Evolutionary conservation across 2,329 filamentous ascomycete species (phyloP).

Genomic region (Fusarium foetens): DNA sequence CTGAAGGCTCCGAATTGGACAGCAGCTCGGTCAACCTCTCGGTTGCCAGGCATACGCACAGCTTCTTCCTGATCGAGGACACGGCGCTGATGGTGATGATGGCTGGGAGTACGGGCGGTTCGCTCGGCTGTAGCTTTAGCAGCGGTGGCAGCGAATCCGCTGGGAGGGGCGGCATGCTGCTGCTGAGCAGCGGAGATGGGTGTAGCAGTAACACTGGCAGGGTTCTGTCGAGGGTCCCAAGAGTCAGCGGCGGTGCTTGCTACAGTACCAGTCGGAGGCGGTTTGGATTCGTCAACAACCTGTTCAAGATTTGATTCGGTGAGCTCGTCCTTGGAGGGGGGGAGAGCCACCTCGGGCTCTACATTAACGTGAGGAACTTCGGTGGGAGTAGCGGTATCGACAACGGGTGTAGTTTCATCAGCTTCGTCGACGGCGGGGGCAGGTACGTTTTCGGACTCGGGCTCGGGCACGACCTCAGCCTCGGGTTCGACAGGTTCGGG

Average conservation of each 20-base stretch:
- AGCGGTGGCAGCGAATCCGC: constrained; percentile 82
- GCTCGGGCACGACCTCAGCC: constrained; percentile 46
- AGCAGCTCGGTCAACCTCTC: constrained; percentile 89
- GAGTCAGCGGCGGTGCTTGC: constrained; percentile 91
- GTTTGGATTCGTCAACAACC: constrained; percentile 82
- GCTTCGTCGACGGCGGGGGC: constrained; percentile 45
- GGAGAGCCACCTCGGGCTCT: constrained; percentile 59
- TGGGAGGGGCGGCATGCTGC: constrained; percentile 67
- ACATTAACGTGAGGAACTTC: constrained; percentile 41
- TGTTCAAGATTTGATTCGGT: constrained; percentile 94
- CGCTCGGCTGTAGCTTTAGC: constrained; percentile 77
- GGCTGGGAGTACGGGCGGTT: constrained; percentile 77
- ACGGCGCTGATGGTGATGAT: constrained; percentile 73
- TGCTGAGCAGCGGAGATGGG: constrained; percentile 73
- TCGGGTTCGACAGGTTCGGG: constrained; percentile 50
- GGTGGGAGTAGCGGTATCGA: constrained; percentile 45
- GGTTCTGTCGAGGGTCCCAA: constrained; percentile 74
- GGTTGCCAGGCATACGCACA: constrained; percentile 97
- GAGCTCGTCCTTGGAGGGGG: constrained; percentile 81
- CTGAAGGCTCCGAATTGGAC: constrained; percentile 98
- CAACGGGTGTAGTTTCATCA: constrained; percentile 46
- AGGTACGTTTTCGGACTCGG: constrained; percentile 49
- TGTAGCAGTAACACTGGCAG: constrained; percentile 70
- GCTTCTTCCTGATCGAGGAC: constrained; percentile 96
- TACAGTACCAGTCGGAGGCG: constrained; percentile 81